These are phyloP conservation scores for Stagonosporopsis vannaccii DNA, from an alignment of 2,329 filamentous ascomycete species.

Conservation along the genomic window DNA sequence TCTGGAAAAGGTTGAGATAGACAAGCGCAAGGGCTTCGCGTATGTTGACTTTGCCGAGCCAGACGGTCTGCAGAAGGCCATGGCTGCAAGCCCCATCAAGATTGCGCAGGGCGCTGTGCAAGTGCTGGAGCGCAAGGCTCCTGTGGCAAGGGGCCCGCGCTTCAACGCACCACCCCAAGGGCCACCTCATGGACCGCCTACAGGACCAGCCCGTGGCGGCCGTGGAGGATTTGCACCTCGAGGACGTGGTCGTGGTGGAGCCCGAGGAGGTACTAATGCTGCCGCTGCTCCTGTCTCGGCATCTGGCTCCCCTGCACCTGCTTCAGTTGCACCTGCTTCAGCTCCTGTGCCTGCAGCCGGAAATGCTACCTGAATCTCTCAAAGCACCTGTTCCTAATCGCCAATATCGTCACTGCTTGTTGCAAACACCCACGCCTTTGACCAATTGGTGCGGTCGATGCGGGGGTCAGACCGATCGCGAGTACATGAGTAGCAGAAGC, in stretches of 20 bases:
- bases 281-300: conserved; percentile 16
- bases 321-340: not conserved
- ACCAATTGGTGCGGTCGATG: not conserved
- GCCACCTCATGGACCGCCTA: conserved; percentile 35
- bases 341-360: not conserved
- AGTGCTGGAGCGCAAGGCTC: conserved; percentile 80
- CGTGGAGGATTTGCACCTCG: conserved; percentile 44
- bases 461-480: not conserved
- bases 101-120: conserved; percentile 88
- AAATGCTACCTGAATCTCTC: conserved; percentile 6
- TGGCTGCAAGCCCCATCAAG: conserved; percentile 79
- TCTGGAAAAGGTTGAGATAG: conserved; percentile 84
- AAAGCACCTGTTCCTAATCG: not conserved
- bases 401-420: not conserved
- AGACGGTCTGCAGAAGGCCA: conserved; percentile 76
- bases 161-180: conserved; percentile 40
- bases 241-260: conserved; percentile 45
- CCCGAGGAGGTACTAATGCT: conserved; percentile 39
- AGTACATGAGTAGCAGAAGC: not conserved
- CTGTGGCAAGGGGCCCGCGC: conserved; percentile 38
- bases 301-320: not conserved
- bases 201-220: conserved; percentile 39
- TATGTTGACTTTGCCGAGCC: conserved; percentile 87
- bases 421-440: not conserved
- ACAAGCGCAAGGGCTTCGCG: conserved; percentile 92